Evolutionary conservation across 768 basidiomycete species (phyloP).

Genomic region (Auricularia cornea): DNA sequence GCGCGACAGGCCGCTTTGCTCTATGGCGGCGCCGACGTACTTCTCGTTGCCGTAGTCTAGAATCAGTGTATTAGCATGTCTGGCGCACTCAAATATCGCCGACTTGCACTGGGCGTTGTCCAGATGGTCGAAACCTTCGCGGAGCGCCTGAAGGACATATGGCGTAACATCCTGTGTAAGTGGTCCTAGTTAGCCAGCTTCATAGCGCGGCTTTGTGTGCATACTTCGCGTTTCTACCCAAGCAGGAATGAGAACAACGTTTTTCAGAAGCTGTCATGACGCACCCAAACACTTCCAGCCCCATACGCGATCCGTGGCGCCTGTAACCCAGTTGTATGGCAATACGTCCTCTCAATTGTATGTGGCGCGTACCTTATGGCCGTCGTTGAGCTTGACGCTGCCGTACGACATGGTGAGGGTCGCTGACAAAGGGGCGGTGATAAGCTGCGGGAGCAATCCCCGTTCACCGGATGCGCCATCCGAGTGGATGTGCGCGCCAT

Average conservation of each 20-base stretch:
- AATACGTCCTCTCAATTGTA: not conserved
- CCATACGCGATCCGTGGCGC: conserved; percentile 51
- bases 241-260: not conserved
- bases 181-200: too few relatives aligned
- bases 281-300: conserved; percentile 56
- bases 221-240: not conserved
- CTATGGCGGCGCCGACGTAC: conserved; percentile 45
- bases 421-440: not conserved
- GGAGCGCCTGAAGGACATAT: not conserved
- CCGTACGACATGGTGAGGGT: conserved; percentile 49
- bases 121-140: not conserved
- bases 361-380: conserved; percentile 19
- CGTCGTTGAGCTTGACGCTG: conserved; percentile 45
- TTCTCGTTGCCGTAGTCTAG: conserved; percentile 55
- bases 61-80: not conserved
- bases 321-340: not conserved
- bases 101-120: not conserved
- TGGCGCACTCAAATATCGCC: too few relatives aligned
- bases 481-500: too few relatives aligned
- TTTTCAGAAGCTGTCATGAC: conserved; percentile 10
- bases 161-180: not conserved
- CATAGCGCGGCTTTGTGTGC: too few relatives aligned
- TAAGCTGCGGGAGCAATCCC: not conserved
- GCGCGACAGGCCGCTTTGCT: conserved; percentile 47
- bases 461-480: too few relatives aligned